Evolutionary conservation across 331 rosid genomes (phyloP), one percentile per base, ranked within the genome.

Genomic region (Cydonia oblonga): DNA sequence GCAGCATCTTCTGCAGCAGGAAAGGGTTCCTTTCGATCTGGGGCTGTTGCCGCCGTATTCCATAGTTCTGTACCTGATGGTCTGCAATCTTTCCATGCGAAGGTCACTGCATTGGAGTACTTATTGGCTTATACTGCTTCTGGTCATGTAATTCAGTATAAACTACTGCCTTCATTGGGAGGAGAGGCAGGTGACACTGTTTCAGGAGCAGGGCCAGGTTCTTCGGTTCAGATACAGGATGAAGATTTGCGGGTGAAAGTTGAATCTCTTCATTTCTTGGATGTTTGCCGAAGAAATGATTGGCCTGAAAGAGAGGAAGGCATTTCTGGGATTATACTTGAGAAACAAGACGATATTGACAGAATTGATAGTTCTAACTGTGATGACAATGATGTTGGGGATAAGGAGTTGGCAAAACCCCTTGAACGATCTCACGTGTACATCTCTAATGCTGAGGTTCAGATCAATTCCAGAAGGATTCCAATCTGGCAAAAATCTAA

Each of bases 251-350:
- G 91, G 60, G 91, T 92, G 77, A 88, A 81, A 80, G 98, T 88
- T 78, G 96, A 92, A 74, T 91, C 92, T 63, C 78, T 90, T 81
- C 96, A 86, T 75, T 90, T 92, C 93, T 92, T 96, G 98, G 96
- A 90, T 84, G 89, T 86, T 78, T 90, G 96, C 79, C 83, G 96
- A 81, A 80, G 93, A 81, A 81, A 70, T 77, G 85, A 85, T 79
- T 90, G 98, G 96, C 88, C 92, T 63, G 98, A 92, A 76, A 82
- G 80, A 64, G 98, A 92, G 85, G 89, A 84, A 73, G 12, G 70
- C 71, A 60, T 92, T 63, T 73, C 79, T 30, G 87, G 86, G 69
- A 86, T 71, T 76, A 71, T 81, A 70, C 71, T 75, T 46, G 75
- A 70, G 78, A 86, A 77, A 81, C 80, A 64, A 64, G 87, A 81